Evolutionary conservation across 257 asterid genomes (phyloP).

Genomic region (Cruciata laevipes): DNA sequence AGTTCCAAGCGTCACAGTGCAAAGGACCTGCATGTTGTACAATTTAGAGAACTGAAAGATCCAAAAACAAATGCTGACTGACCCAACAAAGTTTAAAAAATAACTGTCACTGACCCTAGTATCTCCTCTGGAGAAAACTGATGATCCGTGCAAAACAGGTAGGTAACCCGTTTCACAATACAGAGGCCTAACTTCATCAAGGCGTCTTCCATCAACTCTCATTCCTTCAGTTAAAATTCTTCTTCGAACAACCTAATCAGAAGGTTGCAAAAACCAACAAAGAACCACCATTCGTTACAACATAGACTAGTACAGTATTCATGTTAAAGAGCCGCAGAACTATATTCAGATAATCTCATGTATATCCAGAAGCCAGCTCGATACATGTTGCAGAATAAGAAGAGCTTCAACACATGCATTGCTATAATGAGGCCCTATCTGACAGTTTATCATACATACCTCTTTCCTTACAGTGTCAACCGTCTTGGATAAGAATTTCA

Average conservation of each 20-base stretch:
- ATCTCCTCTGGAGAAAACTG: conserved; percentile 87
- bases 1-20: conserved; percentile 96
- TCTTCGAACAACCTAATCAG: conserved; percentile 73
- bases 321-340: background rate
- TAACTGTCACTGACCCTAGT: conserved; percentile 60
- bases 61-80: conserved; percentile 4
- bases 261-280: conserved; percentile 13
- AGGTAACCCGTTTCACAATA: conserved; percentile 86
- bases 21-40: conserved; percentile 62
- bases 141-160: conserved; percentile 80
- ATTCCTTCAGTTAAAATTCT: conserved; percentile 77
- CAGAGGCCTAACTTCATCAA: conserved; percentile 88
- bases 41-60: background rate
- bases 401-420: conserved; percentile 2
- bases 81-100: conserved; percentile 8
- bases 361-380: background rate
- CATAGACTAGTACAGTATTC: background rate
- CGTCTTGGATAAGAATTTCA: conserved; percentile 65
- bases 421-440: background rate
- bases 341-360: background rate
- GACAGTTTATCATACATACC: conserved; percentile 33
- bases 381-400: background rate
- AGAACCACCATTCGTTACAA: background rate
- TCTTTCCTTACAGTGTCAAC: conserved; percentile 84
- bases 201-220: conserved; percentile 88